Base-by-base conservation (phyloP, 345 rosid genomes). In the Populus euphratica region DNA sequence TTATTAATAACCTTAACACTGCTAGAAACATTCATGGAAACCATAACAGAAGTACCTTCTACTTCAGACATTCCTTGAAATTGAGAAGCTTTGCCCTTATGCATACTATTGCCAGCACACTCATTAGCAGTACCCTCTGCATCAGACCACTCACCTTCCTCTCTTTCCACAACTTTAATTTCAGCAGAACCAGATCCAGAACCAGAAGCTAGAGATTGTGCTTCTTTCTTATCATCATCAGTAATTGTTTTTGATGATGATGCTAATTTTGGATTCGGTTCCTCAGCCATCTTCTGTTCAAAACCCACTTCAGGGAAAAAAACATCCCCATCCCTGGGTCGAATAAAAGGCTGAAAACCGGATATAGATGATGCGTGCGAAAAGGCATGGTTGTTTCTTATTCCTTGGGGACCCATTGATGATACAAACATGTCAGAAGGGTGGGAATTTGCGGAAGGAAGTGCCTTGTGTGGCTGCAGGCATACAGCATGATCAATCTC, bases 101-200 rank as follows among this genome's bases (percentile, higher is more conserved):
- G 80, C 68, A 82, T 47, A 39, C 68, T 44, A 81, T 59, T 65
- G 39, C 79, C 59, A 23, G 75, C 81, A 79, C 54, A 38, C 12
- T 74, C 85, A 80, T 82, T 87, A 66, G 83, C 83, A 39, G 84
- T 75, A 67, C 85, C 90, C 85, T 92, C 99, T 6, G 84, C 83
- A 77, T 93, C 98, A 54, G 87, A 90, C 97, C 91, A 93, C 83
- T 96, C 99, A 76, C 99, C 98, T 89, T 96, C 99, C 90, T 96
- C 99, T 86, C 93, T 92, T 80, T 94, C 99, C 41, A 83, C 62
- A 16, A 77, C 82, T 66, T 76, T 81, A 38, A 70, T 79, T 82
- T 80, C 85, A 72, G 82, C 74, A 75, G 72, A 80, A 77, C 79
- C 82, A 38, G 81, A 79, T 73, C 81, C 74, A 75, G 72, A 80